A percentile compares a stretch with the other conserved stretches of the same genome.
Conservation (phyloP, 2,329 filamentous ascomycete genomes). For the Emmonsiellopsis sp. region DNA sequence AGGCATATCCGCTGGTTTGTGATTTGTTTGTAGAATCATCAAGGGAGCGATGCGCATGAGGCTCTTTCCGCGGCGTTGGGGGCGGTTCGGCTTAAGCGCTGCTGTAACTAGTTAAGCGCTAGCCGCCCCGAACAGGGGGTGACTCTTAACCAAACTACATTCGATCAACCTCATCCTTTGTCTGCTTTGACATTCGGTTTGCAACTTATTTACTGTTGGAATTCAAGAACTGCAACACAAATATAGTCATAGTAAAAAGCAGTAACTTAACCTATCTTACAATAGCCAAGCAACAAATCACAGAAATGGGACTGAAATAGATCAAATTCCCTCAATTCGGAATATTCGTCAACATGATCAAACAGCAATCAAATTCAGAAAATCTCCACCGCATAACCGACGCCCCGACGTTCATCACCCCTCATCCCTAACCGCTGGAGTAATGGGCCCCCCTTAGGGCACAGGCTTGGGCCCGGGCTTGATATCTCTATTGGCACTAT, state of each 20-base stretch:
- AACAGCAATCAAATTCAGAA: neutral
- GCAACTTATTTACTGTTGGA: too few relatives aligned
- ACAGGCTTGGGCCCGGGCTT: neutral
- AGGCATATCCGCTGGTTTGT: too few relatives aligned
- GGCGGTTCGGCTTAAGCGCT: neutral
- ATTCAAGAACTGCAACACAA: too few relatives aligned
- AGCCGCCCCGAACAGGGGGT: neutral
- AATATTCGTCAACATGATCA: neutral
- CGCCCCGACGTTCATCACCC: neutral
- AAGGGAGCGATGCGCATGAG: neutral
- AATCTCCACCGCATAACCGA: neutral
- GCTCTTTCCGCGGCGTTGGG: neutral
- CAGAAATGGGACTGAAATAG: too few relatives aligned
- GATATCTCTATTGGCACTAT: neutral
- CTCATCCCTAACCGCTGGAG: neutral
- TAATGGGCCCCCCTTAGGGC: neutral
- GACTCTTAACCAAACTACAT: neutral
- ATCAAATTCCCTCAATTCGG: too few relatives aligned
- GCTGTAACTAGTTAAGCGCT: neutral
- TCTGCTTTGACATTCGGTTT: too few relatives aligned
- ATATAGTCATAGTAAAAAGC: too few relatives aligned
- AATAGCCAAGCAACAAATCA: too few relatives aligned
- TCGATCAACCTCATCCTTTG: neutral
- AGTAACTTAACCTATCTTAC: too few relatives aligned
- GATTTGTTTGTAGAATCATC: too few relatives aligned